Conservation (phyloP, 257 asterid genomes). For the Cordia subcordata region DNA sequence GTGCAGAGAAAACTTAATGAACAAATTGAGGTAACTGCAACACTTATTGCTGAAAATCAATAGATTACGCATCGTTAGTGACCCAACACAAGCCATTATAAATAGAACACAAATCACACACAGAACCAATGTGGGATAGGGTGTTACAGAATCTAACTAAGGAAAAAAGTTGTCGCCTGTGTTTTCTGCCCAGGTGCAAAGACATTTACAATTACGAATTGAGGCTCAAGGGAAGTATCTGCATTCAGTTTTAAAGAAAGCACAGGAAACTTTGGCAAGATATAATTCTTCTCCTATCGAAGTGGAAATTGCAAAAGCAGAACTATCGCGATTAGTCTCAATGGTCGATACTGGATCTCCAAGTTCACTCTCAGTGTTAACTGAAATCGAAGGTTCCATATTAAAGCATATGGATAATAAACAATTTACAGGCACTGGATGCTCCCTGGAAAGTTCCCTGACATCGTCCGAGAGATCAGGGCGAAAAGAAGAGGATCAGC, state of each 20-base stretch:
- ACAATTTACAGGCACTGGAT: conserved; percentile 21
- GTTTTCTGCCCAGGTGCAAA: conserved; percentile 57
- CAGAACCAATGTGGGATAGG: too few species aligned
- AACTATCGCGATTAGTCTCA: conserved; percentile 64
- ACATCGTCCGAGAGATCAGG: conserved; percentile 73
- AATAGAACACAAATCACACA: too few species aligned
- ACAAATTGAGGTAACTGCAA: conserved; percentile 65
- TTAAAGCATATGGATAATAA: conserved; percentile 29
- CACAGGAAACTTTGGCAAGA: conserved; percentile 71
- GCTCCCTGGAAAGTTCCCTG: conserved; percentile 65
- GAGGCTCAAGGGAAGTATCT: conserved; percentile 94
- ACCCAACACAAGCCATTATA: too few species aligned
- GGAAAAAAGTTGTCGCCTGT: neutral
- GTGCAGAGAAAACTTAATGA: conserved; percentile 85
- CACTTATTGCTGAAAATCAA: neutral
- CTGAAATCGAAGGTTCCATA: conserved; percentile 48
- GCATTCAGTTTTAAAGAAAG: conserved; percentile 77
- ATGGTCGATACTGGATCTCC: conserved; percentile 66
- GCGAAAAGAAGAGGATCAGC: conserved; percentile 28
- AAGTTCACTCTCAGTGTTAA: conserved; percentile 52
- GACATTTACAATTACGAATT: conserved; percentile 73
- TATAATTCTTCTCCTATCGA: conserved; percentile 53
- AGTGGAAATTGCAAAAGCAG: conserved; percentile 61
- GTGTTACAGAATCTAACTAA: too few species aligned
- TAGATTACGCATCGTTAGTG: too few species aligned